Evolutionary conservation across 2,329 filamentous ascomycete genomes (phyloP).

Genomic region (Drechslerella dactyloides): DNA sequence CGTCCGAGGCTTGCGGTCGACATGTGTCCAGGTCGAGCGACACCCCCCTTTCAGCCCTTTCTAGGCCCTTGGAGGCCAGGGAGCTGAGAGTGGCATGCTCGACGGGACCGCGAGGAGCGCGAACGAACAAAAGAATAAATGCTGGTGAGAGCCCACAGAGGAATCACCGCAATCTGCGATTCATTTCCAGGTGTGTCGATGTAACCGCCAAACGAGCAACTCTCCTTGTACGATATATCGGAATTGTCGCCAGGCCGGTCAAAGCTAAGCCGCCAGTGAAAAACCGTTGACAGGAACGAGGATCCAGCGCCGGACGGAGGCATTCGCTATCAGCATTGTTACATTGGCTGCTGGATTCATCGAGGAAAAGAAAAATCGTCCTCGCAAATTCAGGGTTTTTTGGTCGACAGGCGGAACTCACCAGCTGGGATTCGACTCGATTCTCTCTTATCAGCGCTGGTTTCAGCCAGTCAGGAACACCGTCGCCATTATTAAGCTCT

Average conservation of each 20-base stretch:
- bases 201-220: conserved; percentile 8
- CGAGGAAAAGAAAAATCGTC: background rate
- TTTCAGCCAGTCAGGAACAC: conserved; percentile 20
- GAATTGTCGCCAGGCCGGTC: no score
- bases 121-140: conserved; percentile 48
- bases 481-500: conserved; percentile 25
- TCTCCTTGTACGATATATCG: background rate
- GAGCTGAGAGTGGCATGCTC: conserved; percentile 23
- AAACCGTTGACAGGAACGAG: no score
- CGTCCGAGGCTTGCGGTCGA: conserved; percentile 43
- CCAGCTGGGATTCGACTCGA: conserved; percentile 14
- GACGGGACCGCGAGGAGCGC: conserved; percentile 9
- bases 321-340: background rate
- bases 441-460: conserved; percentile 6
- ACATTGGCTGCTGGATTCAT: background rate
- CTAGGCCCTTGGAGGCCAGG: conserved; percentile 6
- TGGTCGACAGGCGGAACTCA: conserved; percentile 37
- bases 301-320: background rate
- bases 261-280: no score
- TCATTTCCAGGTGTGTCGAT: no score
- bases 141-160: conserved; percentile 19
- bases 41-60: conserved; percentile 35
- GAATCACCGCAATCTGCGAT: conserved; percentile 5
- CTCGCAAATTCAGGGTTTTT: conserved; percentile 1
- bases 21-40: conserved; percentile 50